These are phyloP conservation scores for Ophiocordyceps sinensis DNA, from an alignment of 2,329 filamentous ascomycete genomes.

Conservation along the genomic window DNA sequence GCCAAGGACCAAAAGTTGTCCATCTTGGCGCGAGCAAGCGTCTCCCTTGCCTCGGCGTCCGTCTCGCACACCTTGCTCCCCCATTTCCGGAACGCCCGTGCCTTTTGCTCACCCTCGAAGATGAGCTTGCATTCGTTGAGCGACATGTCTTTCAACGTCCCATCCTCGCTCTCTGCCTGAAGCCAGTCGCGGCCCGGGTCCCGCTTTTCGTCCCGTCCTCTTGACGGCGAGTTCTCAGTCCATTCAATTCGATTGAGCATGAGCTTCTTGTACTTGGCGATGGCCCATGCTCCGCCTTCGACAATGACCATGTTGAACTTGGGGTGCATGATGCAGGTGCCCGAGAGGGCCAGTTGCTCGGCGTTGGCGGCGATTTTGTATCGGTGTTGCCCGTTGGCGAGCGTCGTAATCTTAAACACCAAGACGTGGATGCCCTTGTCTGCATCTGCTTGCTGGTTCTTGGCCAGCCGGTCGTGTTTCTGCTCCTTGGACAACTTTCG, in stretches of 20 bases:
- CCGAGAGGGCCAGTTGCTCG: slow-evolving; percentile 74
- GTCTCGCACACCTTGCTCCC: slow-evolving; percentile 83
- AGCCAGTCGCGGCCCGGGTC: slow-evolving; percentile 61
- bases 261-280: slow-evolving; percentile 77
- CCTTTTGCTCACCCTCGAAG: slow-evolving; percentile 82
- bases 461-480: slow-evolving; percentile 64
- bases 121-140: slow-evolving; percentile 70
- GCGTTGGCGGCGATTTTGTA: slow-evolving; percentile 91
- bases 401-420: slow-evolving; percentile 77
- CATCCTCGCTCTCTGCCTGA: slow-evolving; percentile 61
- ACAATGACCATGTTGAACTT: slow-evolving; percentile 81
- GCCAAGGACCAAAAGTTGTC: slow-evolving; percentile 91
- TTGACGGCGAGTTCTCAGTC: slow-evolving; percentile 71
- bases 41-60: slow-evolving; percentile 74
- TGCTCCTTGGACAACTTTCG: slow-evolving; percentile 83
- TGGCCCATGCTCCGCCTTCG: slow-evolving; percentile 75
- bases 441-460: slow-evolving; percentile 78
- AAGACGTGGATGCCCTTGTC: slow-evolving; percentile 72
- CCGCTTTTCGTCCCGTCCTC: slow-evolving; percentile 43
- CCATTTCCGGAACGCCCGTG: slow-evolving; percentile 74
- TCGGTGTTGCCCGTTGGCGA: slow-evolving; percentile 86
- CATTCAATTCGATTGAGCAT: slow-evolving; percentile 92
- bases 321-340: slow-evolving; percentile 84
- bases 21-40: slow-evolving; percentile 68
- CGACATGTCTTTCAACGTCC: slow-evolving; percentile 66